Base-by-base conservation (phyloP, 2,329 filamentous ascomycete genomes). In the Metarhizium rileyi region DNA sequence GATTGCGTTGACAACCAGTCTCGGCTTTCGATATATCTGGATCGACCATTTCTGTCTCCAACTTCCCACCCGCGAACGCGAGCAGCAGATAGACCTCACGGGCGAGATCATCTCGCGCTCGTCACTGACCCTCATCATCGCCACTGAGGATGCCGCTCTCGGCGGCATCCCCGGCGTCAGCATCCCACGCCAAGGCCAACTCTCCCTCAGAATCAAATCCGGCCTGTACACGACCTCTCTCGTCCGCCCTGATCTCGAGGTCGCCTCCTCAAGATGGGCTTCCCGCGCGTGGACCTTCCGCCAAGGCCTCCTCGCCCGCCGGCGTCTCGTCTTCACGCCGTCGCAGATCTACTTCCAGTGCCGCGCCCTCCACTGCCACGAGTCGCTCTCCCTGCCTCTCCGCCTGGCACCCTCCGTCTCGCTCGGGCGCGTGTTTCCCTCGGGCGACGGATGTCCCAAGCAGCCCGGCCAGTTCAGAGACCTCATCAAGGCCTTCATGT, bases 291-390 rank as follows among this genome's bases (percentile, higher is more conserved):
- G 65, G 63, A 68, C 66, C 14, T 65, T 63, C 35, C 66, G 69
- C 50, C 65, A 69, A 50, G 65, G 65, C 8, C 56, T 68, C 5
- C 55, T 69, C 27, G 60, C 66, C 3, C 60, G 61, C 6, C 61
- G 66, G 5, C 60, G 66, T 10, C 62, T 70, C 26, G 57, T 69
- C 25, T 64, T 69, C 42, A 68, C 66, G 2, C 57, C 61, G 12
- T 66, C 63, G 3, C 67, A 70, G 53, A 58, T 59, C 3, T 69
- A 69, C 53, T 70, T 67, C 44, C 67, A 69, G 48, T 69, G 67
- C 52, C 59, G 61, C 27, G 52, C 59, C 8, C 52, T 69, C 12
- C 66, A 69, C 53, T 69, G 66, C 46, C 64, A 67, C 48, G 67
- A 69, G 51, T 66, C 61, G 48, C 57, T 70, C 5, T 60, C 59